Evolutionary conservation across 2,329 filamentous ascomycete species (phyloP).

Genomic region (Colletotrichum orbiculare): DNA sequence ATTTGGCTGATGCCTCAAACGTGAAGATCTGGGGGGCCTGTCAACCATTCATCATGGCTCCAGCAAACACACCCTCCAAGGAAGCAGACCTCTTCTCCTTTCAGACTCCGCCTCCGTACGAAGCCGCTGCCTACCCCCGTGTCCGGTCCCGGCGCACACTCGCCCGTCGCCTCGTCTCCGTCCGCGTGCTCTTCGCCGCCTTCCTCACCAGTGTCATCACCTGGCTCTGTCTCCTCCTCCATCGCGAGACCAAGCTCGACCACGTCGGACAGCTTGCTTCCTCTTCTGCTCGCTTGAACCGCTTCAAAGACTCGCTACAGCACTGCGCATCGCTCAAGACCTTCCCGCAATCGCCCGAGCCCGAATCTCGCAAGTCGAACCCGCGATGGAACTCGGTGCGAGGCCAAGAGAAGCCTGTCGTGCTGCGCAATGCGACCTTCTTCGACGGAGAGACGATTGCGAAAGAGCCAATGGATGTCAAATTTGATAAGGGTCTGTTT

Average conservation of each 20-base stretch:
- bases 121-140: constrained; percentile 32
- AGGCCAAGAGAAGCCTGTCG: constrained; percentile 50
- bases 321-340: constrained; percentile 31
- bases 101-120: constrained; percentile 32
- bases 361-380: constrained; percentile 41
- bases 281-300: constrained; percentile 19
- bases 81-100: constrained; percentile 20
- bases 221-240: constrained; percentile 32
- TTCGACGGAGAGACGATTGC: constrained; percentile 54
- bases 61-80: constrained; percentile 14
- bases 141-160: constrained; percentile 25
- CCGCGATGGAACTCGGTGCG: constrained; percentile 52
- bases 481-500: constrained; percentile 52
- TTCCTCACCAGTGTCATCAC: constrained; percentile 17
- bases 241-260: constrained; percentile 22
- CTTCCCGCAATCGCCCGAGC: constrained; percentile 28
- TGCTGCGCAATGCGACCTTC: constrained; percentile 54
- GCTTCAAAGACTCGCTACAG: constrained; percentile 29
- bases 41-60: constrained; percentile 19
- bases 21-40: neutral
- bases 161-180: constrained; percentile 18
- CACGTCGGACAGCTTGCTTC: constrained; percentile 23
- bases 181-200: constrained; percentile 19
- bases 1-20: neutral
- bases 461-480: constrained; percentile 48